These are phyloP conservation scores for Lactarius hatsudake DNA, from an alignment of 768 basidiomycete species.

Conservation along the genomic window DNA sequence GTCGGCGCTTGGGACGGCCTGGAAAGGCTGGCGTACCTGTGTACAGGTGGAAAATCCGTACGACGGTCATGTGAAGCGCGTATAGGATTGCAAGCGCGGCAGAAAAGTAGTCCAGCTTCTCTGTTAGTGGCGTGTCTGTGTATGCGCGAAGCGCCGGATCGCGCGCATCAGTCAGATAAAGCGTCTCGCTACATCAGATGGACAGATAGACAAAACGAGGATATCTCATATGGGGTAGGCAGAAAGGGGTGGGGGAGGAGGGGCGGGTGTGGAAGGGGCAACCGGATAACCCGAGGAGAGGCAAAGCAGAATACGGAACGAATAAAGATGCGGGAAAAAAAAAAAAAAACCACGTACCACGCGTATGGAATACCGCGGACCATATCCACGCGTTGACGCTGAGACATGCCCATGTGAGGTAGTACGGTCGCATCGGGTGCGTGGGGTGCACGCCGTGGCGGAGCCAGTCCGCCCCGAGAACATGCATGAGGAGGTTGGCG, in stretches of 20 bases:
- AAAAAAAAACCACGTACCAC: slow-evolving; percentile 65
- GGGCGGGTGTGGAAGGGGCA: background rate
- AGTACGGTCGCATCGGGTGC: slow-evolving; percentile 72
- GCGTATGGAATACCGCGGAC: slow-evolving; percentile 88
- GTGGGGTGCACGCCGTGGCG: slow-evolving; percentile 43
- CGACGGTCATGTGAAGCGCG: slow-evolving; percentile 71
- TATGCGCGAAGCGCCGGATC: slow-evolving; percentile 7
- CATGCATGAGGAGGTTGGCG: slow-evolving; percentile 78
- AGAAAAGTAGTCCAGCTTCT: slow-evolving; percentile 93
- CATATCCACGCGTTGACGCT: slow-evolving; percentile 92
- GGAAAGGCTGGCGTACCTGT: slow-evolving; percentile 33
- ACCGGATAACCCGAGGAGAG: background rate
- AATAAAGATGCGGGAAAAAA: background rate
- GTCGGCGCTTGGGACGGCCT: slow-evolving; percentile 11
- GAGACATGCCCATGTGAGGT: slow-evolving; percentile 59
- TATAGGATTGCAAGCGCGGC: slow-evolving; percentile 83
- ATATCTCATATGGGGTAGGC: no score
- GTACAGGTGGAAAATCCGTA: slow-evolving; percentile 79
- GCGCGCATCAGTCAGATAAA: slow-evolving; percentile 21
- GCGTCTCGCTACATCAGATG: slow-evolving; percentile 18
- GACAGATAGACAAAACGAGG: background rate
- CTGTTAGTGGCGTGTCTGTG: slow-evolving; percentile 75
- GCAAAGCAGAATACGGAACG: background rate
- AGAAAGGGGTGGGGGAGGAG: no score
- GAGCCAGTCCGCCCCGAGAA: slow-evolving; percentile 53